Base-by-base conservation (phyloP, 305 asterid species). In the Plantago coronopus region DNA sequence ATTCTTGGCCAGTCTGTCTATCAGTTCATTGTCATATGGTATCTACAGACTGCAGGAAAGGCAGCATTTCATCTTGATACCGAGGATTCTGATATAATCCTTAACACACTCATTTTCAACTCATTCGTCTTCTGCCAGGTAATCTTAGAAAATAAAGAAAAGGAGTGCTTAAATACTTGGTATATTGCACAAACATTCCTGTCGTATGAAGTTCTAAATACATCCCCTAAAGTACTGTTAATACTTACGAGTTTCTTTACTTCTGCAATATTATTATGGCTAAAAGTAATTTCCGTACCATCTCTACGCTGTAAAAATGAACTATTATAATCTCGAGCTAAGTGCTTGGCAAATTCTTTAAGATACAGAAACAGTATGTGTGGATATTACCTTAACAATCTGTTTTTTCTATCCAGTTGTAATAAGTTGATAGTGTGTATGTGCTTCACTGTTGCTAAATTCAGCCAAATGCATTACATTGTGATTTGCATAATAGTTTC, bases 71-170 rank as follows among this genome's bases (percentile, higher is more conserved):
- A 57, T 65, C 95, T 89, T 47, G 74, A 76, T 59, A 95, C 94
- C 63, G 69, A 79, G 2, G 74, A 84, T 61, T 83, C 97, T 4
- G 89, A 80, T 56, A 69, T 86, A 73, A 85, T 86, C 51, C 91
- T 83, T 18, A 91, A 91, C 73, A 91, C 98, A 1, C 78, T 89
- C 75, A 89, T 91, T 67, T 89, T 91, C 95, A 91, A 91, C 80
- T 79, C 97, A 25, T 91, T 91, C 16, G 97, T 91, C 65, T 89
- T 91, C 69, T 91, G 97, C 69, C 98, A 91, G 95, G 98, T 91
- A 75, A 72, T 34, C 18, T 43, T 54, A 37, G 17, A 48, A 22
- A 19, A 20, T 18, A 55, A 25, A 48, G 16, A 17, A 15, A 20
- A 7, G 4, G 6, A 45, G 20, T 5, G 37, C 43, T 17, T 56